A percentile compares a stretch with the other conserved stretches of the same genome.
Conservation (phyloP, 805 yeast genomes). For the Ogataea zsoltii region DNA sequence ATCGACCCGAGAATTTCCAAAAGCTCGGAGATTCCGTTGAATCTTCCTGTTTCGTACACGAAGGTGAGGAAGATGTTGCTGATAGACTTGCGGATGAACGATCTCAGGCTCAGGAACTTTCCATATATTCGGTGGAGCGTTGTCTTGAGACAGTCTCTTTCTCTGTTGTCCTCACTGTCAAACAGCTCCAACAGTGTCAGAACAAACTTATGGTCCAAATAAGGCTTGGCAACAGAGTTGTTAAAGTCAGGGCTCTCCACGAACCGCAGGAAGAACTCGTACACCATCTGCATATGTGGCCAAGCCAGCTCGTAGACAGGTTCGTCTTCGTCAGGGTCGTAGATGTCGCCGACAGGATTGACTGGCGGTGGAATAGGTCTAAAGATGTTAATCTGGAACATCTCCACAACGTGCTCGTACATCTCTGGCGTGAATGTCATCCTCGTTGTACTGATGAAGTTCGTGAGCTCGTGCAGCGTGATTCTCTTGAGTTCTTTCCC, state of each 20-base stretch:
- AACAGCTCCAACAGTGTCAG: slow-evolving; percentile 80
- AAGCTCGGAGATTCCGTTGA: slow-evolving; percentile 93
- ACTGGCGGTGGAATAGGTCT: slow-evolving; percentile 98
- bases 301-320: slow-evolving; percentile 95
- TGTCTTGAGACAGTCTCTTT: slow-evolving; percentile 92
- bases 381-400: slow-evolving; percentile 87
- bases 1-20: slow-evolving; percentile 94
- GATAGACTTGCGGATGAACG: slow-evolving; percentile 88
- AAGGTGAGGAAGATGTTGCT: slow-evolving; percentile 91
- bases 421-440: slow-evolving; percentile 87
- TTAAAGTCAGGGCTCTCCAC: slow-evolving; percentile 94
- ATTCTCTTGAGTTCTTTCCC: slow-evolving; percentile 91
- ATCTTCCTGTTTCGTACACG: slow-evolving; percentile 91
- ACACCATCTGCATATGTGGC: slow-evolving; percentile 98
- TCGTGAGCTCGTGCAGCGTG: slow-evolving; percentile 86
- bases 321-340: slow-evolving; percentile 98
- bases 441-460: slow-evolving; percentile 79
- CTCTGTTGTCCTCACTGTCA: slow-evolving; percentile 95
- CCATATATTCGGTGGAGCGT: slow-evolving; percentile 96
- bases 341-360: slow-evolving; percentile 93
- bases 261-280: slow-evolving; percentile 90
- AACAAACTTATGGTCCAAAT: slow-evolving; percentile 88
- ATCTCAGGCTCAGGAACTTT: slow-evolving; percentile 83
- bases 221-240: slow-evolving; percentile 89
- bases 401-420: slow-evolving; percentile 82